These are phyloP conservation scores for Picochlorum sp. DNA, from an alignment of 139 green algal genomes.

Conservation along the genomic window DNA sequence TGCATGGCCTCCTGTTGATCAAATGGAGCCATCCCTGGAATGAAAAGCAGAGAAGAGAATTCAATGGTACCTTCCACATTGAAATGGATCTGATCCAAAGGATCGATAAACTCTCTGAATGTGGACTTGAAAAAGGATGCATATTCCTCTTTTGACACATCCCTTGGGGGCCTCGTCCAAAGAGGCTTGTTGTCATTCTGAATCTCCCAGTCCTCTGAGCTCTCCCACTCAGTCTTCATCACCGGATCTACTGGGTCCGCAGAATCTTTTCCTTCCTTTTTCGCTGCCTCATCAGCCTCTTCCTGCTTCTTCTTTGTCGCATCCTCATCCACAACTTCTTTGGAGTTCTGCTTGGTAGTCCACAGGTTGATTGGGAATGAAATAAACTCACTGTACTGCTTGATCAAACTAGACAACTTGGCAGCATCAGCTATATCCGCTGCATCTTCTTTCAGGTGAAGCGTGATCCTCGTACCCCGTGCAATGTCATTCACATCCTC, in stretches of 20 bases:
- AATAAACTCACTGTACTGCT: constrained; percentile 99
- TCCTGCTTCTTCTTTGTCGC: constrained; percentile 69
- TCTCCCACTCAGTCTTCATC: constrained; percentile 79
- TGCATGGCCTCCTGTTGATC: constrained; percentile 61
- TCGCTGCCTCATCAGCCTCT: constrained; percentile 58
- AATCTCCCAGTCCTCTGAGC: constrained; percentile 66
- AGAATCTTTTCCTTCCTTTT: constrained; percentile 53
- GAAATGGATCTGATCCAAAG: constrained; percentile 71
- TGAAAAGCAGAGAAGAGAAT: constrained; percentile 89
- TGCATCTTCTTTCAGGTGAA: constrained; percentile 92
- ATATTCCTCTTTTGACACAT: constrained; percentile 82
- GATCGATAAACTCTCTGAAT: constrained; percentile 75
- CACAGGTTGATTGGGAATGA: constrained; percentile 95
- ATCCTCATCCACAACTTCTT: constrained; percentile 65
- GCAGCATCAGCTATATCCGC: constrained; percentile 64
- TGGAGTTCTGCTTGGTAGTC: constrained; percentile 8
- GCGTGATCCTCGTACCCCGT: constrained; percentile 79
- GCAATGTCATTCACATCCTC: constrained; percentile 47
- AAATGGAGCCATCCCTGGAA: constrained; percentile 96
- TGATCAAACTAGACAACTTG: constrained; percentile 78
- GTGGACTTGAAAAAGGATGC: constrained; percentile 92
- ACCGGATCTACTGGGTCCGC: constrained; percentile 64
- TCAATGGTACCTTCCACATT: constrained; percentile 96
- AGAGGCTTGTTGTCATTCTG: constrained; percentile 97
- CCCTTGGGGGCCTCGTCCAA: constrained; percentile 74